A percentile compares a stretch with the other conserved stretches of the same genome.
These are phyloP conservation scores for Daedalea quercina DNA, from an alignment of 768 basidiomycete genomes.

Conservation along the genomic window DNA sequence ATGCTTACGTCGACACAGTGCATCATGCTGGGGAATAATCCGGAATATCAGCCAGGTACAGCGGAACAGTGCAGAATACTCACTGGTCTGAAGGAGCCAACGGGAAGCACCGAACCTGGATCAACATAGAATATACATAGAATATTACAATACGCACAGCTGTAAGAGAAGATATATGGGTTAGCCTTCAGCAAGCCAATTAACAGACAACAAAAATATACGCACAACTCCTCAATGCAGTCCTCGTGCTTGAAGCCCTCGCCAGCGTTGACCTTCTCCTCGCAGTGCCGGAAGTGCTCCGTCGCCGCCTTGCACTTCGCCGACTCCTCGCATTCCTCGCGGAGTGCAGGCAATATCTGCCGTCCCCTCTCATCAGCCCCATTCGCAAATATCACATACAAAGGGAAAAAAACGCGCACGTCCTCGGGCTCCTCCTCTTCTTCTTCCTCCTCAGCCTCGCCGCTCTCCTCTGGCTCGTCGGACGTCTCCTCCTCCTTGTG, in stretches of 20 bases:
- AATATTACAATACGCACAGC: conserved; percentile 14
- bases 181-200: background rate
- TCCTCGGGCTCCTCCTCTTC: conserved; percentile 71
- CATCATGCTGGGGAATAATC: conserved; percentile 58
- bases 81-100: conserved; percentile 53
- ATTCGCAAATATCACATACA: too few relatives aligned
- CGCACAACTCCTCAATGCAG: conserved; percentile 80
- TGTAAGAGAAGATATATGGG: conserved; percentile 11
- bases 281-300: conserved; percentile 86
- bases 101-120: background rate
- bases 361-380: background rate
- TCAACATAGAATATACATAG: conserved; percentile 5
- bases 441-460: conserved; percentile 37
- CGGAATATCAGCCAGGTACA: conserved; percentile 5
- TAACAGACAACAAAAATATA: background rate
- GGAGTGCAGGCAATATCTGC: conserved; percentile 62
- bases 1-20: conserved; percentile 90
- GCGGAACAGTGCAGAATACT: conserved; percentile 22
- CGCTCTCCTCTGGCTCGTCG: conserved; percentile 22
- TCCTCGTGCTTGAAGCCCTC: conserved; percentile 87
- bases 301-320: conserved; percentile 60
- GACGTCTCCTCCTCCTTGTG: conserved; percentile 24
- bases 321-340: conserved; percentile 68
- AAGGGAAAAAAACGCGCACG: conserved; percentile 38
- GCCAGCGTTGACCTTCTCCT: conserved; percentile 79